Evolutionary conservation across 805 yeast genomes (phyloP), one percentile per base, ranked within the genome.

Genomic region (Lachancea sp.): DNA sequence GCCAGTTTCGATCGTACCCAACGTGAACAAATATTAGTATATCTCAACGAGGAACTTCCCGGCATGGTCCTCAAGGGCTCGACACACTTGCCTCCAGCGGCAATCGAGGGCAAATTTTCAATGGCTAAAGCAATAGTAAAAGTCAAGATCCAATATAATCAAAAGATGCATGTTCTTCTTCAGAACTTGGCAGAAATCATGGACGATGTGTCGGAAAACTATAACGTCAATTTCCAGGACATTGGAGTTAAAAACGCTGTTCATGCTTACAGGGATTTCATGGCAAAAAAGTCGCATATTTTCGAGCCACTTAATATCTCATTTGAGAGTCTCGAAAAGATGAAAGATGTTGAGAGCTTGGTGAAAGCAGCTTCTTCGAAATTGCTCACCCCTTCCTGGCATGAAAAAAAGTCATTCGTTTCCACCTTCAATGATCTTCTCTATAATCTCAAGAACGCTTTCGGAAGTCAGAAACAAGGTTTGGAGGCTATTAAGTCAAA

Each of bases 171-270:
- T 34, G 42, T 43, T 22, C 40, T 55, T 40, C 48, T 67, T 44
- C 29, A 43, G 16, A 42, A 49, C 3, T 56, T 82, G 42, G 80
- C 77, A 45, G 34, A 41, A 0, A 56, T 75, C 5, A 61, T 82
- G 50, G 50, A 57, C 1, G 66, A 68, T 32, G 61, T 82, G 55
- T 56, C 69, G 5, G 56, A 68, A 5, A 71, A 78, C 42, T 80
- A 81, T 53, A 82, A 83, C 52, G 88, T 85, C 30, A 83, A 83
- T 56, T 81, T 81, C 64, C 83, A 83, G 54, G 89, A 83, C 59
- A 68, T 72, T 8, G 83, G 81, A 0, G 90, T 83, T 6, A 80
- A 80, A 52, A 69, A 63, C 12, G 74, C 84, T 0, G 80, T 80
- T 4, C 63, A 67, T 18, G 53, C 66, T 0, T 81, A 61, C 54